Evolutionary conservation across 495 filamentous ascomycete genomes (phyloP), one percentile per base, ranked within the genome.

Genomic region (Aspergillus ellipticus): DNA sequence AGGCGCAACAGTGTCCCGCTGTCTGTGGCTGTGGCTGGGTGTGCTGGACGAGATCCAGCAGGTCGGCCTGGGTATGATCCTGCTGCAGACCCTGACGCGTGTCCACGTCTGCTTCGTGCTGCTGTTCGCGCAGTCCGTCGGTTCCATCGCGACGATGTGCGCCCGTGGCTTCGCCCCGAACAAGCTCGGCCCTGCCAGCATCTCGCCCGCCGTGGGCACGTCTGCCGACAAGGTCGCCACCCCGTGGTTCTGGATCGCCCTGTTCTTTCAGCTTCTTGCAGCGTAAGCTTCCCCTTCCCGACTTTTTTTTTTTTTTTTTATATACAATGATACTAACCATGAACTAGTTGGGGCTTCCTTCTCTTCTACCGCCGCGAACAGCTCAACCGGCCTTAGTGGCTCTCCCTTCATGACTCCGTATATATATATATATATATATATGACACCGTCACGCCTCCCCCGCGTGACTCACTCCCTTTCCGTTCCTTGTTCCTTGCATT

Each of bases 11-110:
- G 58, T 82, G 0, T 80, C 79, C 0, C 69, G 85, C 24, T 66
- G 68, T 6, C 65, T 88, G 11, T 87, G 85, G 85, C 77, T 88
- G 3, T 86, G 82, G 82, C 75, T 87, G 0, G 84, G 84, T 15
- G 67, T 85, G 24, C 72, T 87, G 2, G 85, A 88, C 55, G 77
- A 79, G 35, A 70, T 87, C 6, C 85, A 88, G 61, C 75, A 77
- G 33, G 81, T 84, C 24, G 84, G 84, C 6, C 71, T 86, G 37
- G 84, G 84, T 41, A 87, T 86, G 84, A 77, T 85, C 42, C 68
- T 87, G 31, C 66, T 86, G 42, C 79, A 84, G 60, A 87, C 84
- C 10, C 63, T 86, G 60, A 86, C 83, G 42, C 53, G 84, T 8
- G 75, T 83, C 56, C 83, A 86, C 62, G 74, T 86, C 19, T 61